Evolutionary conservation across 495 filamentous ascomycete species (phyloP).

Genomic region (Xylaria cubensis): DNA sequence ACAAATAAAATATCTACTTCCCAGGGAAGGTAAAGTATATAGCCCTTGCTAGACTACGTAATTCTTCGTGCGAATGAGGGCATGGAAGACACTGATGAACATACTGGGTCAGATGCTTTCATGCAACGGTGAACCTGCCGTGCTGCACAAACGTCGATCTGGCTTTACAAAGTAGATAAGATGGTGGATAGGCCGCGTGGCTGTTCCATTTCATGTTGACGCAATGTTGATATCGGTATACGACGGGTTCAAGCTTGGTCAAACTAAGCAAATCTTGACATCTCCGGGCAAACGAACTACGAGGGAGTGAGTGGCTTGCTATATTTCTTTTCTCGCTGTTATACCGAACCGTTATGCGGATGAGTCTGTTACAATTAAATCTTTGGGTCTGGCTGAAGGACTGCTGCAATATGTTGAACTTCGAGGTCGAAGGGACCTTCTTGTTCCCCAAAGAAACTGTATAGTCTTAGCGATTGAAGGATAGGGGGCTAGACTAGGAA

Average conservation of each 20-base stretch:
- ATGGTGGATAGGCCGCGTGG: not conserved
- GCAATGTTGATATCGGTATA: not conserved
- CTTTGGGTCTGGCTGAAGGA: not conserved
- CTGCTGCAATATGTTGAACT: conserved; percentile 46
- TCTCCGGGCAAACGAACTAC: not conserved
- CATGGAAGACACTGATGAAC: not conserved
- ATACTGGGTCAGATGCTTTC: not conserved
- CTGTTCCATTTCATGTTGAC: not conserved
- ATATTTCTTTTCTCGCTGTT: not conserved
- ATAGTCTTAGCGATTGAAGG: not conserved
- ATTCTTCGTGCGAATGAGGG: not conserved
- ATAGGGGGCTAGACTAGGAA: not conserved
- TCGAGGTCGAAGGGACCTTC: conserved; percentile 70
- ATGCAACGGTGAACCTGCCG: not conserved
- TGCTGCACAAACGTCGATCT: not conserved
- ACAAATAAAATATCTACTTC: not conserved
- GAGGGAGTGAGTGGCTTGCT: not conserved
- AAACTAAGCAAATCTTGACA: not conserved
- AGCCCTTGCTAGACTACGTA: not conserved
- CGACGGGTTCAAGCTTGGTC: not conserved
- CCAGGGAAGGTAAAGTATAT: not conserved
- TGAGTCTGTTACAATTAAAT: not conserved
- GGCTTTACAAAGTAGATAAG: not conserved
- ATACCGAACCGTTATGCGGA: not conserved
- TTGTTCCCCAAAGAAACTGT: conserved; percentile 78